A percentile compares a stretch with the other conserved stretches of the same genome.
These are phyloP conservation scores for Nemania sp. DNA, from an alignment of 2,329 filamentous ascomycete genomes.

Conservation along the genomic window DNA sequence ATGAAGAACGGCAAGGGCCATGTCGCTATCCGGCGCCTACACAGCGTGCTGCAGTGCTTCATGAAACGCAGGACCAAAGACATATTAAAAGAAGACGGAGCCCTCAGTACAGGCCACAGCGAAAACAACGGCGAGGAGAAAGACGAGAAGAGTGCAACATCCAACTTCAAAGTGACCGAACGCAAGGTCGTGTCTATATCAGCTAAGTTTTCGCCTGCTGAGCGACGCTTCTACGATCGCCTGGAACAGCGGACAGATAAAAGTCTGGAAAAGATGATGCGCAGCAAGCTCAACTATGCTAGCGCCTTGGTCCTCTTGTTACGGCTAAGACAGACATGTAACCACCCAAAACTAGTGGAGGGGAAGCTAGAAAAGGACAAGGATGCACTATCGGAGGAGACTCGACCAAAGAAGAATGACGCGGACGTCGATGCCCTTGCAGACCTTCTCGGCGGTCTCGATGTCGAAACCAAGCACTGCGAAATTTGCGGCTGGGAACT, in stretches of 20 bases:
- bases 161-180: constrained; percentile 87
- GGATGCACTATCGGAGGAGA: constrained; percentile 74
- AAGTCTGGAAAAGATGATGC: constrained; percentile 88
- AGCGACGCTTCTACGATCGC: constrained; percentile 83
- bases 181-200: constrained; percentile 83
- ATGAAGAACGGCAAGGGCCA: constrained; percentile 90
- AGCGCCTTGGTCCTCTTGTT: constrained; percentile 92
- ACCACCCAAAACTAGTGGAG: constrained; percentile 87
- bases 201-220: constrained; percentile 76
- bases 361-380: constrained; percentile 85
- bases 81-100: constrained; percentile 86
- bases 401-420: constrained; percentile 55
- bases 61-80: constrained; percentile 99
- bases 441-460: constrained; percentile 83
- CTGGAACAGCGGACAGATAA: constrained; percentile 83
- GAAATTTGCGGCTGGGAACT: constrained; percentile 79
- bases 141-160: constrained; percentile 52
- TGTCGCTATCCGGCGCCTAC: constrained; percentile 83
- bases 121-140: constrained; percentile 50
- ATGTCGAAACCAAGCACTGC: constrained; percentile 75
- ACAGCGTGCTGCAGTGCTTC: constrained; percentile 84
- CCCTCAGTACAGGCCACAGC: constrained; percentile 76
- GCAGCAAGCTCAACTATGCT: constrained; percentile 82
- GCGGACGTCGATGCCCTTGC: constrained; percentile 80
- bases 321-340: constrained; percentile 88